Conservation (phyloP, 1,284 basidiomycete species). For the Anthracocystis setariae region DNA sequence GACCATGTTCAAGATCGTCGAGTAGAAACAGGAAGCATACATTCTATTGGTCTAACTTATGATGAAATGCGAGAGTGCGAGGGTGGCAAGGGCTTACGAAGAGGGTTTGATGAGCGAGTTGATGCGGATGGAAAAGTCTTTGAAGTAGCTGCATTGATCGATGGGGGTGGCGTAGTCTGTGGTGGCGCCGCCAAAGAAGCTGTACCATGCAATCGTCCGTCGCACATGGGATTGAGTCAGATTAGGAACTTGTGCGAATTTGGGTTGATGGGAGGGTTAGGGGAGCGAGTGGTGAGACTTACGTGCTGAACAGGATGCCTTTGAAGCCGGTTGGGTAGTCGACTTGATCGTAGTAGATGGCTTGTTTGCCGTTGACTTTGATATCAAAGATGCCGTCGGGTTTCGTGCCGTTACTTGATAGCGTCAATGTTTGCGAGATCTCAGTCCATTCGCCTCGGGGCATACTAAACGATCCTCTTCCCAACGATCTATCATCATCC, state of each 20-base stretch:
- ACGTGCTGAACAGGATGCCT: constrained; percentile 51
- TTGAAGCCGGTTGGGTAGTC: constrained; percentile 25
- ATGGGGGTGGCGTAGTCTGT: constrained; percentile 37
- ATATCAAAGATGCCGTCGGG: constrained; percentile 37
- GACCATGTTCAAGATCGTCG: constrained; percentile 32
- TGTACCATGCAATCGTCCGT: neutral
- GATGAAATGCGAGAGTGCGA: neutral
- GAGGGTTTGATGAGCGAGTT: constrained; percentile 18
- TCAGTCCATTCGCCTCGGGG: constrained; percentile 32
- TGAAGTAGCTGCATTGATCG: constrained; percentile 47
- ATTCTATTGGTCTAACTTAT: no score
- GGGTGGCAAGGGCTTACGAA: neutral
- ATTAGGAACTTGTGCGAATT: no score
- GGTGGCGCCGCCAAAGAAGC: constrained; percentile 43
- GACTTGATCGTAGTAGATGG: constrained; percentile 36
- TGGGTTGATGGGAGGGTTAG: neutral
- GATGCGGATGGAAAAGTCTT: constrained; percentile 31
- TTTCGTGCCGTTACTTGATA: constrained; percentile 4
- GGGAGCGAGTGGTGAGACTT: constrained; percentile 1
- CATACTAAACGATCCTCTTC: constrained; percentile 38
- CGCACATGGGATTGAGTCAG: no score
- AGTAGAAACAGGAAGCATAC: no score
- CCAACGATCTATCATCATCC: constrained; percentile 22
- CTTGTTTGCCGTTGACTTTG: constrained; percentile 17
- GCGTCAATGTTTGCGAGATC: constrained; percentile 37